Evolutionary conservation across 495 filamentous ascomycete genomes (phyloP).

Genomic region (Aspergillus conjunctus): DNA sequence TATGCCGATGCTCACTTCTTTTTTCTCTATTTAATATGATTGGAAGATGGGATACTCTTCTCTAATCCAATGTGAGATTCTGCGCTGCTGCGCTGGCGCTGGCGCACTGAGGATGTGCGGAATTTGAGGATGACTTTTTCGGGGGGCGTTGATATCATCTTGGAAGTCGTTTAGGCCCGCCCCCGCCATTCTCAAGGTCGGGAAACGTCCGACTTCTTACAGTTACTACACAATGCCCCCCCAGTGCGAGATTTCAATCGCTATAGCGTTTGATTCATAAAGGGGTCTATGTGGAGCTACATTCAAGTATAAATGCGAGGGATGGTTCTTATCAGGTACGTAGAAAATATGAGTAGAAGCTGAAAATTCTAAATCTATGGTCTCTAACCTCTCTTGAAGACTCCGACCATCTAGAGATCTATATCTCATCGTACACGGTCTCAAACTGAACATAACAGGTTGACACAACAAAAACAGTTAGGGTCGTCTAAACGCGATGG

Average conservation of each 20-base stretch:
- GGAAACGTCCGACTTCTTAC: not conserved
- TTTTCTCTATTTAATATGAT: not conserved
- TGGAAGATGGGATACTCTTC: not conserved
- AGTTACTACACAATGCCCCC: not conserved
- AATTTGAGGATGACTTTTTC: not conserved
- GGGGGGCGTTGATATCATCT: not conserved
- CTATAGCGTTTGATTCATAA: too few relatives aligned
- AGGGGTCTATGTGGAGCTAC: too few relatives aligned
- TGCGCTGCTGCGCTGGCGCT: not conserved
- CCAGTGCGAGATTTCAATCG: too few relatives aligned
- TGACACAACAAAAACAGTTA: slow-evolving; percentile 13
- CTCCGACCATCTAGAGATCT: slow-evolving; percentile 10
- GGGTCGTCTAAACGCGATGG: slow-evolving; percentile 10
- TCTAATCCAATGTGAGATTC: not conserved
- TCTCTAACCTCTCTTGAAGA: not conserved
- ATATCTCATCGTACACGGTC: slow-evolving; percentile 15
- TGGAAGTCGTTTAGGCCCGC: not conserved
- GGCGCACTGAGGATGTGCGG: not conserved
- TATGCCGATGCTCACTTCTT: not conserved
- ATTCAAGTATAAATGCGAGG: too few relatives aligned
- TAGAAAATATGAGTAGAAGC: too few relatives aligned
- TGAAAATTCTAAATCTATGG: slow-evolving; percentile 2
- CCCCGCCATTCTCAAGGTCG: not conserved
- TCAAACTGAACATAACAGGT: slow-evolving; percentile 9
- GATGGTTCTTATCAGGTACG: too few relatives aligned